Evolutionary conservation across 2,329 filamentous ascomycete genomes (phyloP).

Genomic region (Xylaria sp.): DNA sequence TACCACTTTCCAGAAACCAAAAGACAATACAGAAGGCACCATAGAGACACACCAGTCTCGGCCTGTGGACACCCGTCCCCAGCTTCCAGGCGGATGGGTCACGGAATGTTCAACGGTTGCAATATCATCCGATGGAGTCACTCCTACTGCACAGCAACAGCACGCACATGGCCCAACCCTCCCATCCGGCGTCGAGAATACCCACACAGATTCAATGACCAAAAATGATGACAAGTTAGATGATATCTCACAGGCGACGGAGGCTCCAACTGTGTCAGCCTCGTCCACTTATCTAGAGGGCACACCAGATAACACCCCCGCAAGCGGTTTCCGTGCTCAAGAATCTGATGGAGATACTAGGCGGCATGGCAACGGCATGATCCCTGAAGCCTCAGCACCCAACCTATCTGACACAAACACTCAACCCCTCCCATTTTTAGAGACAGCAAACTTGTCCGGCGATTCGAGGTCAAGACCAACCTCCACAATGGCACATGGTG

Average conservation of each 20-base stretch:
- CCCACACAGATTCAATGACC: conserved; percentile 26
- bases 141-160: conserved; percentile 32
- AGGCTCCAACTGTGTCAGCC: conserved; percentile 32
- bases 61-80: conserved; percentile 25
- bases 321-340: conserved; percentile 7
- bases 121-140: conserved; percentile 30
- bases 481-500: conserved; percentile 19
- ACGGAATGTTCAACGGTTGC: conserved; percentile 35
- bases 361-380: conserved; percentile 33
- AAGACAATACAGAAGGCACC: conserved; percentile 11
- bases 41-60: background rate
- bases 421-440: conserved; percentile 34
- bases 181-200: conserved; percentile 25
- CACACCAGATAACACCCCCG: conserved; percentile 12
- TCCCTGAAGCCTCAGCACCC: conserved; percentile 30
- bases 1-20: conserved; percentile 1
- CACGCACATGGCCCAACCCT: conserved; percentile 20
- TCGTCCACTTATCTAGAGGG: conserved; percentile 19
- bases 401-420: conserved; percentile 29
- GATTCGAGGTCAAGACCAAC: conserved; percentile 13
- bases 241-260: conserved; percentile 33
- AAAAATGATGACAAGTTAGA: conserved; percentile 27
- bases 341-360: conserved; percentile 28
- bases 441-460: conserved; percentile 27
- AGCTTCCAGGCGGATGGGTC: conserved; percentile 41